A percentile compares a stretch with the other conserved stretches of the same genome.
Conservation (phyloP, 1,139 yeast genomes). For the Suhomyces bokatorum region DNA sequence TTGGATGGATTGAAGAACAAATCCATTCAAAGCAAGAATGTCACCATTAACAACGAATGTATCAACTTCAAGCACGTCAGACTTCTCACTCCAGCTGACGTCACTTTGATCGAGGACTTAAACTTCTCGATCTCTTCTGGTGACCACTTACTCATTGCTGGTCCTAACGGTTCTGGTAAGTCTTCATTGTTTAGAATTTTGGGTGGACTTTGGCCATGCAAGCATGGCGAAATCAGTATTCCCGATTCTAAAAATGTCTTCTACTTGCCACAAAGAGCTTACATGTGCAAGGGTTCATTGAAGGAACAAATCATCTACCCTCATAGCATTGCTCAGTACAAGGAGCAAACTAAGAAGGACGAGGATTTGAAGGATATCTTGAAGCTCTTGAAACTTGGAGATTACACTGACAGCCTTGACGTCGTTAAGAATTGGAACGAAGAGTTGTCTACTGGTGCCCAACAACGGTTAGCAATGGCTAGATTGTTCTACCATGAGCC, state of each 20-base stretch:
- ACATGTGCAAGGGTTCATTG: slow-evolving; percentile 69
- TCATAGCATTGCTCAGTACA: slow-evolving; percentile 61
- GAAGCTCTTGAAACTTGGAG: slow-evolving; percentile 57
- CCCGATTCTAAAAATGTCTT: slow-evolving; percentile 75
- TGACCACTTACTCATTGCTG: slow-evolving; percentile 83
- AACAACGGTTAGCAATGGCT: slow-evolving; percentile 92
- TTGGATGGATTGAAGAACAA: slow-evolving; percentile 52
- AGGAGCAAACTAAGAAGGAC: slow-evolving; percentile 52
- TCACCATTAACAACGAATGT: slow-evolving; percentile 53
- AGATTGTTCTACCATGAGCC: slow-evolving; percentile 89
- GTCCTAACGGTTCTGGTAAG: slow-evolving; percentile 96
- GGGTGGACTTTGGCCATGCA: slow-evolving; percentile 93
- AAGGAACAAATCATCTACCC: slow-evolving; percentile 92
- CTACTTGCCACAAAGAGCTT: slow-evolving; percentile 91
- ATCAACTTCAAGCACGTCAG: slow-evolving; percentile 75
- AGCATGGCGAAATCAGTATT: slow-evolving; percentile 59
- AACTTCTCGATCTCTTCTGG: slow-evolving; percentile 77
- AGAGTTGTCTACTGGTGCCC: slow-evolving; percentile 86
- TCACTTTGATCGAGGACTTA: slow-evolving; percentile 64
- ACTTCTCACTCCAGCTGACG: slow-evolving; percentile 82
- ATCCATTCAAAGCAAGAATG: slow-evolving; percentile 31
- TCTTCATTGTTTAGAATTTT: slow-evolving; percentile 86
- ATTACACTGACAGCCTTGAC: slow-evolving; percentile 56
- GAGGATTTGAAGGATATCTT: slow-evolving; percentile 63
- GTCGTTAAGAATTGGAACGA: slow-evolving; percentile 82